Percentiles rank a stretch among this genome's conserved stretches.
phyloP scores from a whole-genome alignment of 2,329 filamentous ascomycete genomes.

The Bisporella sp. region DNA sequence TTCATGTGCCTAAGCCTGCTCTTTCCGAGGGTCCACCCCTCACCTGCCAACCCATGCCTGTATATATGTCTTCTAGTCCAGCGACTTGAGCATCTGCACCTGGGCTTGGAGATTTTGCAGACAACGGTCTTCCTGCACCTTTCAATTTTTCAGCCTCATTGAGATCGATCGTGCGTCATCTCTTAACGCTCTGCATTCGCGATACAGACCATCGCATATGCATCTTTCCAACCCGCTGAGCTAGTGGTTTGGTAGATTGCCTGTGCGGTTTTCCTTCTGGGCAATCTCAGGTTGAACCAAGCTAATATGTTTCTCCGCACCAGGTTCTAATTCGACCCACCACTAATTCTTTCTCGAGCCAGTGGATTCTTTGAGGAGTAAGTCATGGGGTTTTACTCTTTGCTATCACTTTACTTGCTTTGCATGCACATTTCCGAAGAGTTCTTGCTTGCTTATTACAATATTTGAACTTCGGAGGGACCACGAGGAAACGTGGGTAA shows the following conservation, averaged over 20 bases:
- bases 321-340: too few relatives aligned
- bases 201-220: constrained; percentile 12
- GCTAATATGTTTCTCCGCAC: too few relatives aligned
- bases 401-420: too few relatives aligned
- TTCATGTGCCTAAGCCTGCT: constrained; percentile 22
- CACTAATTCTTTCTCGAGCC: too few relatives aligned
- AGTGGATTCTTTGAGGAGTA: too few relatives aligned
- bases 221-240: constrained; percentile 13
- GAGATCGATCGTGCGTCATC: constrained; percentile 15
- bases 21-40: constrained; percentile 8
- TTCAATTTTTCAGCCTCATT: constrained; percentile 17
- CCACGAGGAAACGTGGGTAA: too few relatives aligned
- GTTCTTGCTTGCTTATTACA: too few relatives aligned
- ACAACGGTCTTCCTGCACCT: constrained; percentile 16
- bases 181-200: constrained; percentile 10
- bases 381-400: too few relatives aligned
- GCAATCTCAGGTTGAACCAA: too few relatives aligned
- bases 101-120: constrained; percentile 16
- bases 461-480: too few relatives aligned
- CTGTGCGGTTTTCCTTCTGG: not conserved
- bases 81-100: constrained; percentile 16
- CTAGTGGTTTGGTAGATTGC: constrained; percentile 14
- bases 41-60: constrained; percentile 25
- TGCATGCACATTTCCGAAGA: too few relatives aligned
- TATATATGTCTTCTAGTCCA: constrained; percentile 24